phyloP scores from a whole-genome alignment of 2,329 filamentous ascomycete species.

The Macroventuria anomochaeta region DNA sequence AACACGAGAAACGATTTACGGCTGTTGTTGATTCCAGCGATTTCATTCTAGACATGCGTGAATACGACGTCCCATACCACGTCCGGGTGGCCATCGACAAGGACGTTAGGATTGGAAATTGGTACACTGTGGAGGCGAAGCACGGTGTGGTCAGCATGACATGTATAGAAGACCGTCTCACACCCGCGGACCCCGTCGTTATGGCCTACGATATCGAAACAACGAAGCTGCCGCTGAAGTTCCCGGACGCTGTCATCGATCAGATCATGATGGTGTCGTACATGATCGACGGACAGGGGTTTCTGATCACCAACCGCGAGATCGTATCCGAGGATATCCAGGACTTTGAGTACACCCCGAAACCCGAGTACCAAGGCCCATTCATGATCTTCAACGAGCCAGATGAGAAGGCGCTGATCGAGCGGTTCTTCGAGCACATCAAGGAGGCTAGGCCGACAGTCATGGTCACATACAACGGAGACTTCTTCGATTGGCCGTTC shows the following conservation, averaged over 20 bases:
- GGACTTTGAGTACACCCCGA: constrained; percentile 98
- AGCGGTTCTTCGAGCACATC: constrained; percentile 93
- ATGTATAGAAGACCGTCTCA: constrained; percentile 84
- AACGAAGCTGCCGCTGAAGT: constrained; percentile 92
- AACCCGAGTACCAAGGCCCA: constrained; percentile 90
- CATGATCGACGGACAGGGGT: constrained; percentile 99
- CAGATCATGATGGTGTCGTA: constrained; percentile 99
- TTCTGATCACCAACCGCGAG: constrained; percentile 96
- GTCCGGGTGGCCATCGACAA: constrained; percentile 98
- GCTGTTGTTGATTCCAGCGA: constrained; percentile 89
- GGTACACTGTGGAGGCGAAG: constrained; percentile 95
- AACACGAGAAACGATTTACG: constrained; percentile 80
- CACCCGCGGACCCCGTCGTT: constrained; percentile 93
- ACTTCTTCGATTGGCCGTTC: constrained; percentile 99
- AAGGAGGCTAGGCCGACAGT: constrained; percentile 94
- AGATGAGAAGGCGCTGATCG: constrained; percentile 84
- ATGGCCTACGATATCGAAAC: constrained; percentile 99
- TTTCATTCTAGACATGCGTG: constrained; percentile 97
- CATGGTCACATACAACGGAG: constrained; percentile 99
- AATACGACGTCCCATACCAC: constrained; percentile 99
- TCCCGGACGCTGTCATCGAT: constrained; percentile 91
- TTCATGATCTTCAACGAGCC: constrained; percentile 99
- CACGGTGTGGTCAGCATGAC: constrained; percentile 85
- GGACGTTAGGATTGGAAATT: constrained; percentile 94
- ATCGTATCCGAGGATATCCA: constrained; percentile 97